These are phyloP conservation scores for Clarireedia hainanense DNA, from an alignment of 2,329 filamentous ascomycete genomes.

Conservation along the genomic window DNA sequence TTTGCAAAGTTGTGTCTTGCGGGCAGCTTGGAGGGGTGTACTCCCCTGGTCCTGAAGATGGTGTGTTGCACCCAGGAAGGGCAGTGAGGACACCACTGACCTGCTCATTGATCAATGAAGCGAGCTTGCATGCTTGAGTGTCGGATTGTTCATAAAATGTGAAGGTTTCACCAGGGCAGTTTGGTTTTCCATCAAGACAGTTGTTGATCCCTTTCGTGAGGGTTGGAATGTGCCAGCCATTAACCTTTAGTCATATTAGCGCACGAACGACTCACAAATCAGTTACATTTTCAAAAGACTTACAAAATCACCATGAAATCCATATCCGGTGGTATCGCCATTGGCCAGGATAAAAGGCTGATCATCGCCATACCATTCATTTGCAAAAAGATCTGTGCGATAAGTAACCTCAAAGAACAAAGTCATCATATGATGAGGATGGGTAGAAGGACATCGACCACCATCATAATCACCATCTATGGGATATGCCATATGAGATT, in stretches of 20 bases:
- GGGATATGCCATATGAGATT: constrained; percentile 48
- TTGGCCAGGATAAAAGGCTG: constrained; percentile 19
- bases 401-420: constrained; percentile 55
- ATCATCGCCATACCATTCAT: constrained; percentile 53
- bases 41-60: background rate
- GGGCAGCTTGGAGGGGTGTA: background rate
- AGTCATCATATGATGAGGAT: constrained; percentile 47
- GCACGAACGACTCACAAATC: background rate
- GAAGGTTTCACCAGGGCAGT: constrained; percentile 1
- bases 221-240: constrained; percentile 6
- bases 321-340: constrained; percentile 9
- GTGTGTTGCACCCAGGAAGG: constrained; percentile 6
- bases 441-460: constrained; percentile 41
- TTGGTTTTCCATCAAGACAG: background rate
- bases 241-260: constrained; percentile 1
- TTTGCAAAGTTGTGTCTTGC: background rate
- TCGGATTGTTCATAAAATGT: constrained; percentile 8
- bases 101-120: constrained; percentile 1
- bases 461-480: constrained; percentile 28
- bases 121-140: constrained; percentile 6
- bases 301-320: constrained; percentile 11
- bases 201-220: constrained; percentile 7
- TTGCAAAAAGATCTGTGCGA: constrained; percentile 46
- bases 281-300: background rate
- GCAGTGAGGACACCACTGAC: background rate